Percentiles rank a stretch among this genome's conserved stretches.
phyloP scores from a whole-genome alignment of 352 stramenopile species.

The Pythium myriotylum region DNA sequence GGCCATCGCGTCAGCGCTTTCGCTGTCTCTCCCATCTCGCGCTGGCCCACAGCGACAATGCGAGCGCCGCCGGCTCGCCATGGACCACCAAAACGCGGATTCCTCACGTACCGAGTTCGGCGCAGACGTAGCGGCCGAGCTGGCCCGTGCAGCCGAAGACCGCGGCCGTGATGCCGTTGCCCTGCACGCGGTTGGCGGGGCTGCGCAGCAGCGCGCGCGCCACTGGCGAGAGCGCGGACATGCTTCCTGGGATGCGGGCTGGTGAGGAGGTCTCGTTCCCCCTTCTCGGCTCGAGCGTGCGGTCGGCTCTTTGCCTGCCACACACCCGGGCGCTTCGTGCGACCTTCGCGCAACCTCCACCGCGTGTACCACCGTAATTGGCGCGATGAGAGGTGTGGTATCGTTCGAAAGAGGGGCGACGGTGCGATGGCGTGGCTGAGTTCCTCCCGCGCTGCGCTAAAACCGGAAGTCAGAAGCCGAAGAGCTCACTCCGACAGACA shows the following conservation, averaged over 20 bases:
- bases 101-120: slow-evolving; percentile 85
- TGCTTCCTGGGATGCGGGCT: slow-evolving; percentile 17
- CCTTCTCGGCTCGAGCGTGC: slow-evolving; percentile 7
- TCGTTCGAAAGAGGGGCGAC: neutral
- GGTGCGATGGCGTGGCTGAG: neutral
- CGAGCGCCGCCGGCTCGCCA: too few species aligned
- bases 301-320: slow-evolving; percentile 26
- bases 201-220: slow-evolving; percentile 75
- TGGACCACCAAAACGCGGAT: slow-evolving; percentile 30
- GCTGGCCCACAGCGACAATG: too few species aligned
- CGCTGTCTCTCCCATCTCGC: too few species aligned
- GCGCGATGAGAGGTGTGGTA: neutral
- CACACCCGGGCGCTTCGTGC: slow-evolving; percentile 23
- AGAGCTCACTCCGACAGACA: neutral
- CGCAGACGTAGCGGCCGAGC: slow-evolving; percentile 94
- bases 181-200: slow-evolving; percentile 69
- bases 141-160: slow-evolving; percentile 96
- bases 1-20: too few species aligned
- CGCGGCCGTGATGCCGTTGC: slow-evolving; percentile 89
- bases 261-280: slow-evolving; percentile 5
- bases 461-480: slow-evolving; percentile 17
- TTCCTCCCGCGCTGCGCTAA: slow-evolving; percentile 11
- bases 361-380: neutral
- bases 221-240: slow-evolving; percentile 85
- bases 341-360: slow-evolving; percentile 36